phyloP scores from a whole-genome alignment of 2,329 filamentous ascomycete genomes.

The Fusarium staphyleae region DNA sequence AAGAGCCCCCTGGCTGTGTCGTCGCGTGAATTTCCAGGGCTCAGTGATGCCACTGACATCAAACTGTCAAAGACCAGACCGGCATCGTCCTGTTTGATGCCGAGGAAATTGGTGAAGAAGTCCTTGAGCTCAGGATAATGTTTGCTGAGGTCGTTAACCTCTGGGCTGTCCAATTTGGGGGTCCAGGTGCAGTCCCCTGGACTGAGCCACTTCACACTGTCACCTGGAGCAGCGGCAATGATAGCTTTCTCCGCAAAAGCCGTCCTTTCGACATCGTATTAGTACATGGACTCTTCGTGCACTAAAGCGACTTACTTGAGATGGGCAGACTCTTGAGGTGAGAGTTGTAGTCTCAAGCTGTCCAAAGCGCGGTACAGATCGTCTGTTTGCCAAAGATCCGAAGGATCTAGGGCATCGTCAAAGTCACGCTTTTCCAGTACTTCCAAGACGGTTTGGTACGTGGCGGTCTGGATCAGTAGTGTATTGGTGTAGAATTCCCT shows the following conservation, averaged over 20 bases:
- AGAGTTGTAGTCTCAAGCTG: conserved; percentile 28
- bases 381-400: conserved; percentile 29
- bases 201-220: conserved; percentile 26
- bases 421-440: conserved; percentile 32
- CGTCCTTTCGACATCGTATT: not conserved
- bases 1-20: conserved; percentile 27
- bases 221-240: conserved; percentile 26
- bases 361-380: conserved; percentile 30
- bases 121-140: conserved; percentile 32
- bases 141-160: conserved; percentile 31
- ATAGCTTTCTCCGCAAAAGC: conserved; percentile 16
- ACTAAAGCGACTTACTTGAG: conserved; percentile 15
- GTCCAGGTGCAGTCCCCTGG: conserved; percentile 30
- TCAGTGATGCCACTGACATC: conserved; percentile 23
- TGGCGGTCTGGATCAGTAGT: conserved; percentile 26
- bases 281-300: not conserved
- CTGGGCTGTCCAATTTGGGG: conserved; percentile 26
- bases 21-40: conserved; percentile 21
- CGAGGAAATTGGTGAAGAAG: conserved; percentile 34
- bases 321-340: conserved; percentile 17
- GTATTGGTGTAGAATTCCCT: conserved; percentile 36
- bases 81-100: conserved; percentile 24
- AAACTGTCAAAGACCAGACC: conserved; percentile 30
- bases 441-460: conserved; percentile 22
- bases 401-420: conserved; percentile 28